Conservation (phyloP, 2,329 filamentous ascomycete genomes). For the Madurella fahalii region DNA sequence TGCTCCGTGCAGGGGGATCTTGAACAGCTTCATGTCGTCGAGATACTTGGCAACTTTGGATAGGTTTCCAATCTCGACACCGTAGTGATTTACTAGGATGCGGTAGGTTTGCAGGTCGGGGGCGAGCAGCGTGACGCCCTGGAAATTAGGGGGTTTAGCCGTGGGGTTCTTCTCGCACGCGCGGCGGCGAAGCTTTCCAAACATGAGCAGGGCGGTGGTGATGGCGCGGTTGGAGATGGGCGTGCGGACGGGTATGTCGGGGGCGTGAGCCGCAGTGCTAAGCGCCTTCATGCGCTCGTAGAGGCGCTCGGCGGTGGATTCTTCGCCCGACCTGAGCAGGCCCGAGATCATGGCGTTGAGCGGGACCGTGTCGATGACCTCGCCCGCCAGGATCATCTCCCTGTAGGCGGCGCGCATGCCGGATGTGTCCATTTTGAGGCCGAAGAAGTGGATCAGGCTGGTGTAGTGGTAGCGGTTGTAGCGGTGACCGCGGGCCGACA, state of each 20-base stretch:
- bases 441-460: constrained; percentile 78
- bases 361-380: constrained; percentile 82
- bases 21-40: constrained; percentile 71
- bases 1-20: constrained; percentile 66
- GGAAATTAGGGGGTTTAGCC: constrained; percentile 37
- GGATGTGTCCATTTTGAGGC: constrained; percentile 67
- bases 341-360: constrained; percentile 83
- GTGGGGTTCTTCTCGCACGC: constrained; percentile 8
- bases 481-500: constrained; percentile 62
- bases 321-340: constrained; percentile 72
- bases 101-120: constrained; percentile 78
- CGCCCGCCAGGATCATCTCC: constrained; percentile 76
- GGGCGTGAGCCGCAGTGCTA: constrained; percentile 2
- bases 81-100: constrained; percentile 73
- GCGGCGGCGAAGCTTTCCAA: constrained; percentile 50
- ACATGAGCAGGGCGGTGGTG: constrained; percentile 54
- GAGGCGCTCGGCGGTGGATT: constrained; percentile 70
- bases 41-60: constrained; percentile 66
- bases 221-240: constrained; percentile 48
- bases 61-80: constrained; percentile 65
- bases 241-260: constrained; percentile 40
- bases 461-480: constrained; percentile 79
- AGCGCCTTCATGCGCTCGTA: constrained; percentile 78
- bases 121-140: constrained; percentile 60
- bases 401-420: constrained; percentile 74